phyloP scores from a whole-genome alignment of 1,284 basidiomycete species.

The Austroboletus rostrupii region DNA sequence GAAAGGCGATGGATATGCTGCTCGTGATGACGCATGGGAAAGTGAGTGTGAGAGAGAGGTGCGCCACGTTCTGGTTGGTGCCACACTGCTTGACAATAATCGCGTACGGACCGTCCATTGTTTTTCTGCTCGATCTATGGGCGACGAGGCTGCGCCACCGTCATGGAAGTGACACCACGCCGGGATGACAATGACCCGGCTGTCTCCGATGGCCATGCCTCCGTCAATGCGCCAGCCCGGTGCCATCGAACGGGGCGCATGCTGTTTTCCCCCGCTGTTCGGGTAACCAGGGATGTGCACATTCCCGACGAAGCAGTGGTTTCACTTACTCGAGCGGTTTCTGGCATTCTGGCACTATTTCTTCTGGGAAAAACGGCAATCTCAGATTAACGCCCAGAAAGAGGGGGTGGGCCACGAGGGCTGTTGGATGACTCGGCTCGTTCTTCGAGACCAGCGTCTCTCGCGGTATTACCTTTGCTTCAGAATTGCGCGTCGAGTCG shows the following conservation, averaged over 20 bases:
- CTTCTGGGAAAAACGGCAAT: conserved; percentile 13
- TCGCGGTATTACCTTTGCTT: not conserved
- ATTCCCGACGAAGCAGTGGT: conserved; percentile 16
- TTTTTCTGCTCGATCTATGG: conserved; percentile 17
- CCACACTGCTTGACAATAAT: conserved; percentile 6
- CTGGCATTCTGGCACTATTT: conserved; percentile 4
- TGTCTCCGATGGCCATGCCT: conserved; percentile 11
- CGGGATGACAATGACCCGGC: conserved; percentile 6
- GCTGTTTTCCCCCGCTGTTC: conserved; percentile 4
- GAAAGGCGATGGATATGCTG: conserved; percentile 4
- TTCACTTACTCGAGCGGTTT: conserved; percentile 10
- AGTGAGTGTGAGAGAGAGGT: conserved; percentile 10
- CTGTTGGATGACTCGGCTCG: not conserved
- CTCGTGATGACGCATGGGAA: conserved; percentile 2
- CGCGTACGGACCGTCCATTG: not conserved
- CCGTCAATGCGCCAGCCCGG: not conserved
- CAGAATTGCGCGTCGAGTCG: not conserved
- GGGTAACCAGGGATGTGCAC: conserved; percentile 20
- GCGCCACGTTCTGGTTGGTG: conserved; percentile 16
- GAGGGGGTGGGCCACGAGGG: conserved; percentile 1
- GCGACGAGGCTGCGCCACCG: conserved; percentile 13
- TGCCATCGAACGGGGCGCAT: conserved; percentile 1
- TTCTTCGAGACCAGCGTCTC: not conserved
- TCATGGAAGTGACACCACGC: conserved; percentile 2
- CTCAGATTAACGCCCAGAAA: conserved; percentile 17